phyloP scores from a whole-genome alignment of 2,329 filamentous ascomycete species.

The Pseudomassariella vexata region DNA sequence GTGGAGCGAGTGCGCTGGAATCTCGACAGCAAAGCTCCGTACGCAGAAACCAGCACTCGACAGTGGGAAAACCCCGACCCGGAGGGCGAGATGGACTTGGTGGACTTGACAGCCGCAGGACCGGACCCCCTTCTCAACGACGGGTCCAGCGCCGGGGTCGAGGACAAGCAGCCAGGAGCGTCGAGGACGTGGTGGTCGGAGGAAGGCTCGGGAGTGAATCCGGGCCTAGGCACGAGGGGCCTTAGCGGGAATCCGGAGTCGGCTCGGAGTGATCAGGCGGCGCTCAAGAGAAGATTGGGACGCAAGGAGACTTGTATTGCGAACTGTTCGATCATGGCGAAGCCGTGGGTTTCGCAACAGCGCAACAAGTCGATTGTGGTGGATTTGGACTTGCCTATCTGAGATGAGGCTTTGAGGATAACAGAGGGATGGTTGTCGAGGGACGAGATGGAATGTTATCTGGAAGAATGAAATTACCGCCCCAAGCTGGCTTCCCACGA shows the following conservation, averaged over 20 bases:
- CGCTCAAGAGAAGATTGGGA: constrained; percentile 34
- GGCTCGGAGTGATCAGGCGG: constrained; percentile 32
- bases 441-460: too few species aligned
- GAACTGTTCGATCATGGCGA: constrained; percentile 75
- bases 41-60: constrained; percentile 36
- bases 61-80: constrained; percentile 55
- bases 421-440: too few species aligned
- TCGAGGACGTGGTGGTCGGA: too few species aligned
- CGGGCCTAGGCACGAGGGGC: constrained; percentile 26
- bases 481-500: too few species aligned
- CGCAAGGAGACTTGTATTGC: constrained; percentile 69
- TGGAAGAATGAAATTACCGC: too few species aligned
- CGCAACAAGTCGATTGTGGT: constrained; percentile 80
- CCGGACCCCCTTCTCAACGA: constrained; percentile 40
- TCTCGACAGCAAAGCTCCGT: constrained; percentile 29
- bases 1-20: constrained; percentile 59
- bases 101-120: constrained; percentile 51
- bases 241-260: constrained; percentile 36
- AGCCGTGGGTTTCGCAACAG: too few species aligned
- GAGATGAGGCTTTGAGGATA: constrained; percentile 31
- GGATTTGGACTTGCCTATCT: constrained; percentile 66
- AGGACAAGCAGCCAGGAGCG: neutral
- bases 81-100: constrained; percentile 52
- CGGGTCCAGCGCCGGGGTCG: constrained; percentile 21
- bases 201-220: constrained; percentile 8